Base-by-base conservation (phyloP, 2,329 filamentous ascomycete genomes). In the Blastomyces gilchristii region DNA sequence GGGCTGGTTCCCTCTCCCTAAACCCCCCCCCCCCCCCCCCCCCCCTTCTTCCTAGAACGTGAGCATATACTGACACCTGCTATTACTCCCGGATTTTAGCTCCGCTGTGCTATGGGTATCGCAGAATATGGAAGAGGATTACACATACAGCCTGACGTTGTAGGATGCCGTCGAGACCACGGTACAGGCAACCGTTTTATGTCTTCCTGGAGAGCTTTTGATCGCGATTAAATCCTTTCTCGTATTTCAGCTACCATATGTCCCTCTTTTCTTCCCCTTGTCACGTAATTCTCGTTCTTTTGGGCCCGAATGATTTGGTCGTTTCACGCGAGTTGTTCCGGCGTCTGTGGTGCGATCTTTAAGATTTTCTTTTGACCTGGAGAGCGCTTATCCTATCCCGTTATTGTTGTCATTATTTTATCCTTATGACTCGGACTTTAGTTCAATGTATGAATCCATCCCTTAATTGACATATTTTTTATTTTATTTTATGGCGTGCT, bases 51-150 rank as follows among this genome's bases (percentile, higher is more conserved):
- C 39, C 39, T 12, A 18, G 53, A 60, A 56, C n/a, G 12, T 45
- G 54, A 25, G 60, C 25, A 25, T 58, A 41, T 49, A 12, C 53
- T 45, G n/a, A 52, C 31, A 16, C 11, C n/a, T 8, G 22, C 58
- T 54, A 54, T 58, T 12, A 41, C 37, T 39, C 52, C 52, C 34
- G 3, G 6, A 8, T 25, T 31, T 22, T 68, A 87, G 85, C 71
- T 84, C 84, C 34, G 79, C 84, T 58, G 83, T 87, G 47, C 80
- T 88, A 43, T 88, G 86, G 86, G 80, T 88, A 37, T 85, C 84
- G 60, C 86, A 88, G 78, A 88, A 88, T 70, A 87, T 88, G 76
- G 86, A 88, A 73, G 86, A 88, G 69, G 86, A 88, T 70, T 88
- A 88, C 72, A 87, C 85, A 39, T 88, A 88, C 74, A 87, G 85